These are phyloP conservation scores for Hypoxylon cercidicola DNA, from an alignment of 495 filamentous ascomycete species.

Conservation along the genomic window DNA sequence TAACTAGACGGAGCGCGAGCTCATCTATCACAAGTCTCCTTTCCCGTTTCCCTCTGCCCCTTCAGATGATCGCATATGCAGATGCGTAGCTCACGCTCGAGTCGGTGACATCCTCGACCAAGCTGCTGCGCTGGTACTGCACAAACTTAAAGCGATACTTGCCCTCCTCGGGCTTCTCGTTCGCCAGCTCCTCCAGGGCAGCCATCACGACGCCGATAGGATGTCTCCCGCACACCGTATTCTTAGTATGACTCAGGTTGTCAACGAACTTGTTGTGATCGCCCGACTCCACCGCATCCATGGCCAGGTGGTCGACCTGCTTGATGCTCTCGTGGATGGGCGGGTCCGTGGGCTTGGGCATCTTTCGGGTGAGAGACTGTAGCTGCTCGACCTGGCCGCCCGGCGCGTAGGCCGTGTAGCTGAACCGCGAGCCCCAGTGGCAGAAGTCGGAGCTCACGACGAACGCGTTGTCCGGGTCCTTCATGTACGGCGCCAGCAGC, in stretches of 20 bases:
- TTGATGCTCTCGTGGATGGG: slow-evolving; percentile 88
- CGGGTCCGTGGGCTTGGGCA: slow-evolving; percentile 55
- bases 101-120: slow-evolving; percentile 74
- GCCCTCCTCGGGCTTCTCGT: slow-evolving; percentile 49
- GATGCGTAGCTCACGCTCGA: slow-evolving; percentile 96
- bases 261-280: slow-evolving; percentile 73
- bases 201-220: slow-evolving; percentile 96
- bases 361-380: slow-evolving; percentile 30
- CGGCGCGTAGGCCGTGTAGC: slow-evolving; percentile 83
- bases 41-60: background rate
- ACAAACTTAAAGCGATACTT: slow-evolving; percentile 82
- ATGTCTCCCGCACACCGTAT: slow-evolving; percentile 95
- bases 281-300: slow-evolving; percentile 83
- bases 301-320: slow-evolving; percentile 80
- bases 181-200: slow-evolving; percentile 71
- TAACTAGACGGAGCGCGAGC: slow-evolving; percentile 18
- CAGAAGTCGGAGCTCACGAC: slow-evolving; percentile 95
- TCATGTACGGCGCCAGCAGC: slow-evolving; percentile 81
- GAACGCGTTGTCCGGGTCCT: slow-evolving; percentile 80
- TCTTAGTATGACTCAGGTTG: slow-evolving; percentile 75
- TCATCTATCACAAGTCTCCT: slow-evolving; percentile 25
- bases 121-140: slow-evolving; percentile 88
- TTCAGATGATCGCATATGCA: slow-evolving; percentile 73
- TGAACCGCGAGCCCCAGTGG: slow-evolving; percentile 91
- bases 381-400: slow-evolving; percentile 48